Percentiles rank a stretch among this genome's conserved stretches.
Conservation (phyloP, 2,329 filamentous ascomycete species). For the Fusarium sp. region DNA sequence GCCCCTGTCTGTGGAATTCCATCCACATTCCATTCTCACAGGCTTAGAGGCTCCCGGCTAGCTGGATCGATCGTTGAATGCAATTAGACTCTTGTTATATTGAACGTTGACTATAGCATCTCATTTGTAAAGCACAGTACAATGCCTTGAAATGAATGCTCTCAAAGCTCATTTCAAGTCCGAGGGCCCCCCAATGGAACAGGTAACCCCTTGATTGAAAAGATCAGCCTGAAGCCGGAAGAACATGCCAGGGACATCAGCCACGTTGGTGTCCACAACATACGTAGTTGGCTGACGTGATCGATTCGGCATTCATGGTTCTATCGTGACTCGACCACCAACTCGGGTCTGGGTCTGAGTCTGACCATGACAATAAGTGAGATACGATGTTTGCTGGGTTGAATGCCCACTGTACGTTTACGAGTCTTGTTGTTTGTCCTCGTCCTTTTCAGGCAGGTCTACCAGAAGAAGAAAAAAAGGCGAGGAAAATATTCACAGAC, state of each 20-base stretch:
- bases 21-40: constrained; percentile 31
- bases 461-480: background rate
- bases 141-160: background rate
- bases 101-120: background rate
- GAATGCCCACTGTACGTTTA: background rate
- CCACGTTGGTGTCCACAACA: background rate
- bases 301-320: constrained; percentile 22
- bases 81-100: background rate
- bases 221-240: background rate
- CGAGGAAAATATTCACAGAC: background rate
- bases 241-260: constrained; percentile 2
- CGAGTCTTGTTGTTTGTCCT: background rate
- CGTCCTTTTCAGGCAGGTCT: background rate
- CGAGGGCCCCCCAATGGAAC: background rate
- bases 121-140: background rate
- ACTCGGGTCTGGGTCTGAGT: constrained; percentile 16
- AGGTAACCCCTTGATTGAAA: background rate
- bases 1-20: constrained; percentile 33
- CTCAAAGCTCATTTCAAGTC: background rate
- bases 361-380: background rate
- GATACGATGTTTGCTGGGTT: background rate
- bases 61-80: constrained; percentile 21
- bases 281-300: constrained; percentile 26
- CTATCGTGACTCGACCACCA: constrained; percentile 4
- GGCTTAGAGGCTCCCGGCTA: constrained; percentile 13